Base-by-base conservation (phyloP, 1,284 basidiomycete genomes). In the Fomitopsis betulina region DNA sequence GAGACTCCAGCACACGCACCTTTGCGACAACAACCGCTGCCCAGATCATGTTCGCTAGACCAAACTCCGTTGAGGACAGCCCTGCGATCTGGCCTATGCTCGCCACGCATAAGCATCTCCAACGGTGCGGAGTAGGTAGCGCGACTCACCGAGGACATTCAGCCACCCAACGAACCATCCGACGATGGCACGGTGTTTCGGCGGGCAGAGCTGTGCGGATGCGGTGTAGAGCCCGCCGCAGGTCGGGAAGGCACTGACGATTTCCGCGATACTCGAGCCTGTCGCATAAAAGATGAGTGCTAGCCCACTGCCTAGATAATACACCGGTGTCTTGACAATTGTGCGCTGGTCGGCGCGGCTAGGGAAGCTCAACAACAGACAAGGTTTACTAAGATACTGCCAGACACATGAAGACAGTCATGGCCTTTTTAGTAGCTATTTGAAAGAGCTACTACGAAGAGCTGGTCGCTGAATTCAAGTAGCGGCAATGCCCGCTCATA, bases 1-100 rank as follows among this genome's bases (percentile, higher is more conserved):
- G 3, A 32, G 40, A 39, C 35, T 35, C 19, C 23, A 15, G n/a
- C n/a, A 8, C 1, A 59, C 63, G 8, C n/a, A 82, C 82, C 67
- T 79, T 83, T 47, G 77, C 81, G 53, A 87, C 70, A 27, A 79
- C 79, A 19, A 84, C 86, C 0, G 90, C 93, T 13, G 89, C 87
- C 75, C 91, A 88, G 62, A 96, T 94, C 94, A 96, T 96, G 69
- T 85, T 84, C 30, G 90, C 82, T 23, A 97, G 79, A 57, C 94
- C 94, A 68, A 91, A 96, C 72, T 96, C 94, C 2, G 93, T 94
- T 1, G 91, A 93, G 1, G 91, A 85, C 49, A 94, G 77, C 35
- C 93, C 93, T 5, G 90, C 89, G 57, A 92, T 83, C 71, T 94
- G 93, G 45, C 84, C 82, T 65, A 6, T 27, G 19, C 9, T 9